Evolutionary conservation across 345 rosid species (phyloP).

Genomic region (Cardamine resedifolia): DNA sequence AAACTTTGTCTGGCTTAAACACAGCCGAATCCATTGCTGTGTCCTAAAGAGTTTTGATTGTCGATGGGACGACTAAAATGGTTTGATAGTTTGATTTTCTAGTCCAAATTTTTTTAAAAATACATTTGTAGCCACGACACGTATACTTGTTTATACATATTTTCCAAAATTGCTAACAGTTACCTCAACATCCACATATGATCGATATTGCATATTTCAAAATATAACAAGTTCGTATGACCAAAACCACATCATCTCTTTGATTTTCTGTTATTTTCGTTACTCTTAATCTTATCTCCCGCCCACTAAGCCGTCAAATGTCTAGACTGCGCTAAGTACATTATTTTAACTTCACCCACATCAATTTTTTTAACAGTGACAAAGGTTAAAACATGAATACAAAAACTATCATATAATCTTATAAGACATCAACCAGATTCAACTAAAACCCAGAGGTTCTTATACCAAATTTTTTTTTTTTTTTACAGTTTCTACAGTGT

Average conservation of each 20-base stretch:
- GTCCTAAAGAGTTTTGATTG: background rate
- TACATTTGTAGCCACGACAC: background rate
- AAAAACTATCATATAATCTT: background rate
- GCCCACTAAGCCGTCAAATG: background rate
- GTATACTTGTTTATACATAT: background rate
- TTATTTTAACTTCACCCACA: background rate
- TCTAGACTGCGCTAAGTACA: background rate
- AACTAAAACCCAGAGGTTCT: constrained; percentile 13
- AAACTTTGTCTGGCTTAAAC: background rate
- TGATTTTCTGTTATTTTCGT: background rate
- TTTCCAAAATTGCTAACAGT: background rate
- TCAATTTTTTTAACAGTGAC: background rate
- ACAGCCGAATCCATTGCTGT: background rate
- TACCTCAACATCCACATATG: background rate
- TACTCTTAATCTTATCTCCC: background rate
- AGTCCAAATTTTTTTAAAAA: no score
- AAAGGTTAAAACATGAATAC: background rate
- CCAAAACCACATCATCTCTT: background rate
- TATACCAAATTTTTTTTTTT: no score
- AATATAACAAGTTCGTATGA: background rate
- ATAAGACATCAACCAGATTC: background rate
- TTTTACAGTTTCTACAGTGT: no score
- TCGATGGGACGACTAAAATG: background rate
- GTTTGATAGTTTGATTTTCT: background rate
- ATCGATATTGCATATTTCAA: background rate